A percentile compares a stretch with the other conserved stretches of the same genome.
Evolutionary conservation across 2,329 filamentous ascomycete species (phyloP).

Genomic region (Diaporthe citrichinensis): DNA sequence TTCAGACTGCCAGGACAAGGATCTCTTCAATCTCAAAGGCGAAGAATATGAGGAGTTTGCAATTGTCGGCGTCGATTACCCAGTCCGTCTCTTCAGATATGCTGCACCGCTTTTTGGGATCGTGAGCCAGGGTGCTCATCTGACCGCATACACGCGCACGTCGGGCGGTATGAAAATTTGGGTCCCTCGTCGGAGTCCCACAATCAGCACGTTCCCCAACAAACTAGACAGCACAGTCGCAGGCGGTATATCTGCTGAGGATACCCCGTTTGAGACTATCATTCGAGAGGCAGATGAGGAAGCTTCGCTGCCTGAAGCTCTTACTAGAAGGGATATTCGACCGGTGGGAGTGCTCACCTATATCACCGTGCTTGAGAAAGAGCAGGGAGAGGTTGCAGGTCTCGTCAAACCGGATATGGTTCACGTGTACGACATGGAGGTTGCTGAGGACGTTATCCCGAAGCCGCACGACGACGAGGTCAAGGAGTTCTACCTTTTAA

Average conservation of each 20-base stretch:
- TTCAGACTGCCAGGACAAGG: conserved; percentile 53
- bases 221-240: conserved; percentile 83
- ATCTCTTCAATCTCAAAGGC: conserved; percentile 51
- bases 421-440: conserved; percentile 79
- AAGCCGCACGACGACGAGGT: conserved; percentile 84
- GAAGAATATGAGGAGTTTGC: conserved; percentile 56
- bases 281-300: conserved; percentile 80
- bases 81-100: conserved; percentile 53
- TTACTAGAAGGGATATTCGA: conserved; percentile 59
- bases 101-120: conserved; percentile 73
- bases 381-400: conserved; percentile 49
- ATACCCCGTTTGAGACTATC: conserved; percentile 74
- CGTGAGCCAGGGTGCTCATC: conserved; percentile 72
- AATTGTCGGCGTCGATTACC: conserved; percentile 46
- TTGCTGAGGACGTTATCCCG: conserved; percentile 70
- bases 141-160: conserved; percentile 69
- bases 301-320: conserved; percentile 72
- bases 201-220: conserved; percentile 77
- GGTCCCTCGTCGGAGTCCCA: conserved; percentile 75
- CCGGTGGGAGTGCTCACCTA: no score
- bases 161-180: conserved; percentile 72
- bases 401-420: conserved; percentile 76
- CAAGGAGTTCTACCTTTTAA: conserved; percentile 79
- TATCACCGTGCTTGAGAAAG: conserved; percentile 28
- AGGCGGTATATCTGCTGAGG: conserved; percentile 75